Evolutionary conservation across 495 filamentous ascomycete genomes (phyloP), one percentile per base, ranked within the genome.

Genomic region (Penicillium canescens): DNA sequence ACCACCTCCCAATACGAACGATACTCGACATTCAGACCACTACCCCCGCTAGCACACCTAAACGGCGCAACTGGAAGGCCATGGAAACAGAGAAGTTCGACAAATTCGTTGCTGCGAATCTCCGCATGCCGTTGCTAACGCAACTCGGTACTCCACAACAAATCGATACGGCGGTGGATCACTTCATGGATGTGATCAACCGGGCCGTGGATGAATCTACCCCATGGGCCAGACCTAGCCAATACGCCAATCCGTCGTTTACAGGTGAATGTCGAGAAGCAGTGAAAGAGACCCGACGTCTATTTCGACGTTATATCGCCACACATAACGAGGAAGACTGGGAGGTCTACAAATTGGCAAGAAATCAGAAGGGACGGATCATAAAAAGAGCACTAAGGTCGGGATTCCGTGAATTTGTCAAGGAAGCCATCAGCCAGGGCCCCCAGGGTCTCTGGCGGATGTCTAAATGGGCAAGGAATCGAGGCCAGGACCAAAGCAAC

Each of bases 51-150:
- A 24, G 23, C 1, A 2, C 23, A 6, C 23, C 23, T 24, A 24
- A 24, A 24, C 23, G 21, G 7, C 34, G 53, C 9, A 61, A 60
- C 20, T 58, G 52, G 55, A 67, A 62, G 39, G 50, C 35, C 0
- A 55, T 37, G 0, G 48, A 61, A 21, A 36, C 26, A 6, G 52
- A 57, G 3, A 42, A 52, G 7, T 43, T 62, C 23, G 23, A 24
- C 23, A 24, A 24, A 3, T 24, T 24, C 6, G 23, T 24, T 1
- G 23, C 23, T 24, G 2, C 1, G 1, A 24, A 24, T 2, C 23
- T 24, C 23, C 23, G 23, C 0, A 24, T 24, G 3, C 23, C 23
- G 0, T 24, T 24, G 6, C 6, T 24, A 24, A 3, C 1, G 0
- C 23, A 24, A 0, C 23, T 24, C 2, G 2, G 3, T 24, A 24